These are phyloP conservation scores for Eucalyptus erythrocorys DNA, from an alignment of 345 rosid species.

Conservation along the genomic window DNA sequence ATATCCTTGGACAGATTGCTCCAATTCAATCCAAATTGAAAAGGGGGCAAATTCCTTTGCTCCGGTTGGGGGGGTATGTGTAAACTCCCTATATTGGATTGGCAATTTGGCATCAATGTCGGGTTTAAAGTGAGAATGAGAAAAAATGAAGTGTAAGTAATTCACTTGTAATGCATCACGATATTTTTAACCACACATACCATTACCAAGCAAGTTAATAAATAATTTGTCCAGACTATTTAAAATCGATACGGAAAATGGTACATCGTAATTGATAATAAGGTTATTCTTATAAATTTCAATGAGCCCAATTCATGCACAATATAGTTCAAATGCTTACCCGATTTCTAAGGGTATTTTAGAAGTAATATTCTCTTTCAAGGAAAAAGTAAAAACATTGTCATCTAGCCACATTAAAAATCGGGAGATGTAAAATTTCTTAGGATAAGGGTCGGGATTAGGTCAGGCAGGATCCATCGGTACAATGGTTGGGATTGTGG, in stretches of 20 bases:
- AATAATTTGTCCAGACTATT: not conserved
- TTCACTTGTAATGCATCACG: not conserved
- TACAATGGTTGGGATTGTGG: not conserved
- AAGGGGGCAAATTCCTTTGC: not conserved
- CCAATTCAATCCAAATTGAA: not conserved
- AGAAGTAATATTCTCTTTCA: not conserved
- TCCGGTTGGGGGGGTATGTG: not conserved
- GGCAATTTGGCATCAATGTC: not conserved
- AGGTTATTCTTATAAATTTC: not conserved
- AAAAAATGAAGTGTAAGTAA: not conserved
- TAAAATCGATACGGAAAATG: not conserved
- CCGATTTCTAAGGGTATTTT: not conserved
- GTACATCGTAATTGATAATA: not conserved
- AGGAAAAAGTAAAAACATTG: not conserved
- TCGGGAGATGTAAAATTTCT: not conserved
- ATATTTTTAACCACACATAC: too few species aligned
- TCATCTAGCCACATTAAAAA: not conserved
- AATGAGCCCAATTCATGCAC: fast-evolving
- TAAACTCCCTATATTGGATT: not conserved
- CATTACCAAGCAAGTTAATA: not conserved
- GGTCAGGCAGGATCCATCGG: not conserved
- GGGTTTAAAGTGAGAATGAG: not conserved
- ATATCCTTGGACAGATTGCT: not conserved
- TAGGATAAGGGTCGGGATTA: not conserved
- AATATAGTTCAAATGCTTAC: not conserved